A percentile compares a stretch with the other conserved stretches of the same genome.
Conservation (phyloP, 1,284 basidiomycete species). For the Stygiomarasmius scandens region DNA sequence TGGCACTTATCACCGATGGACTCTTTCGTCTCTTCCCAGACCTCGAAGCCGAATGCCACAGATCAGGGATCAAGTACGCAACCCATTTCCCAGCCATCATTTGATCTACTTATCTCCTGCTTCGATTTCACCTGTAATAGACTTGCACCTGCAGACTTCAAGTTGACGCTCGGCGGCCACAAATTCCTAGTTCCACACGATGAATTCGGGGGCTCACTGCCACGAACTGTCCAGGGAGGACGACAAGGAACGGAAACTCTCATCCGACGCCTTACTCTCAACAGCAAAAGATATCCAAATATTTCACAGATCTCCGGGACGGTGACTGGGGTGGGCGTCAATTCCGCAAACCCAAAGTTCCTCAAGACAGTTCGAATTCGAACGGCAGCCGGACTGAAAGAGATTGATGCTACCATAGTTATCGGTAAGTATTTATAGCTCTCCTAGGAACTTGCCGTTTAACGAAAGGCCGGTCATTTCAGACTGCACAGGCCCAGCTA, state of each 20-base stretch:
- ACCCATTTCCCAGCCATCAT: too few species aligned
- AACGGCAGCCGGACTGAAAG: background rate
- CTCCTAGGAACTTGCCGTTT: too few species aligned
- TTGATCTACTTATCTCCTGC: too few species aligned
- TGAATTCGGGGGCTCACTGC: slow-evolving; percentile 15
- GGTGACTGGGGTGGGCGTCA: slow-evolving; percentile 15
- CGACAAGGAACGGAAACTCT: slow-evolving; percentile 28
- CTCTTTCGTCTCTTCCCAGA: slow-evolving; percentile 27
- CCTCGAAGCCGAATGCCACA: slow-evolving; percentile 24
- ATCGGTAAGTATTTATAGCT: too few species aligned
- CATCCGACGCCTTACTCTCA: slow-evolving; percentile 19
- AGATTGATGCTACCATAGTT: slow-evolving; percentile 20
- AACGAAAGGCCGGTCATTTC: too few species aligned
- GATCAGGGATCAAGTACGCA: slow-evolving; percentile 19
- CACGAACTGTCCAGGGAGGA: slow-evolving; percentile 21
- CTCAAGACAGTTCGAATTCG: slow-evolving; percentile 18
- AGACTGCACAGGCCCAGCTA: slow-evolving; percentile 28
- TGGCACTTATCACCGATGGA: slow-evolving; percentile 3
- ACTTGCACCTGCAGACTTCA: slow-evolving; percentile 16
- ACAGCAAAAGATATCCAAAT: slow-evolving; percentile 16
- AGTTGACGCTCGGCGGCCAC: slow-evolving; percentile 17
- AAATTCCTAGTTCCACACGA: slow-evolving; percentile 15
- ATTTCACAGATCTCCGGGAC: slow-evolving; percentile 19
- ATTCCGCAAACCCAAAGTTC: slow-evolving; percentile 11
- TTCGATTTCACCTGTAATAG: too few species aligned